Percentiles rank a stretch among this genome's conserved stretches.
phyloP scores from a whole-genome alignment of 2,329 filamentous ascomycete species.

The Penicillium sp. region DNA sequence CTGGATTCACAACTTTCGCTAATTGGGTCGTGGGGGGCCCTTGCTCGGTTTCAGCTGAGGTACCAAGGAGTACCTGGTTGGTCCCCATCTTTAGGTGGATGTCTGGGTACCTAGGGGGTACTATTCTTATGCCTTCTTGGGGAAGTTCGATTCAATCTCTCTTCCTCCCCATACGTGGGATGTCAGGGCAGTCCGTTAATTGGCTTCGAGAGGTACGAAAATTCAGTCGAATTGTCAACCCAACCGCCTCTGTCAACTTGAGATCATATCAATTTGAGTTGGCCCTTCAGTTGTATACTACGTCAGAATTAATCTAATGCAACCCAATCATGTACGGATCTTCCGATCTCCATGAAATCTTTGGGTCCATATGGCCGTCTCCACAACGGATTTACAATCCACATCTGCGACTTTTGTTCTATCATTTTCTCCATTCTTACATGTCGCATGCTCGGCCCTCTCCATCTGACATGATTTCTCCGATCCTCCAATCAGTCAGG shows the following conservation, averaged over 20 bases:
- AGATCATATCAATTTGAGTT: too few species aligned
- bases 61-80: not conserved
- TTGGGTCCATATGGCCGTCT: not conserved
- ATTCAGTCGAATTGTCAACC: too few species aligned
- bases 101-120: not conserved
- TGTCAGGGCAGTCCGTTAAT: too few species aligned
- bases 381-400: not conserved
- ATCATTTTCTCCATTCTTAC: not conserved
- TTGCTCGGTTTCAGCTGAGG: not conserved
- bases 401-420: not conserved
- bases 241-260: too few species aligned
- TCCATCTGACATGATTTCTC: not conserved
- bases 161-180: not conserved
- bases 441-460: conserved; percentile 3
- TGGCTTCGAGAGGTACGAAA: too few species aligned
- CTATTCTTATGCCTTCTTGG: not conserved
- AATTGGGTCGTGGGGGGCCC: not conserved
- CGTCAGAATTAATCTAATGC: too few species aligned
- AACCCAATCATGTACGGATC: not conserved
- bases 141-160: not conserved
- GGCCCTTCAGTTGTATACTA: too few species aligned
- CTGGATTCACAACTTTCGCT: not conserved
- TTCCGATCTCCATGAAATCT: not conserved
- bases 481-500: not conserved
- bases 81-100: not conserved